Base-by-base conservation (phyloP, 2,329 filamentous ascomycete species). In the Colletotrichum sp. region DNA sequence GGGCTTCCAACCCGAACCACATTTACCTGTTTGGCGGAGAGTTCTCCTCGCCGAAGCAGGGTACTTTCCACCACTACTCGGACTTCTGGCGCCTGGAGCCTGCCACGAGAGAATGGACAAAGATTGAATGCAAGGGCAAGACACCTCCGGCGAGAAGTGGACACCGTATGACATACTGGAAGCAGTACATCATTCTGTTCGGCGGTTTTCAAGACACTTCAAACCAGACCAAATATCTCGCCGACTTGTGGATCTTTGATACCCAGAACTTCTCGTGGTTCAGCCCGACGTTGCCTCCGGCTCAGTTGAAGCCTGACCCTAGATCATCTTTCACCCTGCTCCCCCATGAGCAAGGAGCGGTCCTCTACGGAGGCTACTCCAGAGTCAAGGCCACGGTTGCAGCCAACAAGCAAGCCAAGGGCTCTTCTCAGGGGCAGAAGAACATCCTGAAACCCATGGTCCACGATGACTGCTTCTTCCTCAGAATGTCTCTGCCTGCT, bases 51-150 rank as follows among this genome's bases (percentile, higher is more conserved):
- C 97, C 97, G 3, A 99, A 98, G 83, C 97, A 99, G 85, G 97
- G 97, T 6, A 99, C 96, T 0, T 99, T 99, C 82, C 98, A 99
- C 84, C 97, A 99, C 85, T 99, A 99, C 87, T 98, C 98, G 81
- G 97, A 99, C 86, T 99, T 99, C 84, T 99, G 97, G 96, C 91
- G 94, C 66, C 90, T 99, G 59, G 96, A 99, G 82, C 94, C 96
- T 1, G 90, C 90, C 10, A 93, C 92, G 9, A 90, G 96, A 80
- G 97, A 99, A 87, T 99, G 97, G 97, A 95, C 92, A 72, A 94
- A 96, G 77, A 89, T 99, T 39, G 97, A 99, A 84, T 90, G 89
- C 80, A 92, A 91, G 87, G 95, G 95, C 75, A 95, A 95, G 84
- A 90, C 90, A 44, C 96, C 96, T 52, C 94, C 95, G 3, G 96